Percentiles rank a stretch among this genome's conserved stretches.
Conservation (phyloP, 495 filamentous ascomycete species). For the Lophiostoma macrostomum region DNA sequence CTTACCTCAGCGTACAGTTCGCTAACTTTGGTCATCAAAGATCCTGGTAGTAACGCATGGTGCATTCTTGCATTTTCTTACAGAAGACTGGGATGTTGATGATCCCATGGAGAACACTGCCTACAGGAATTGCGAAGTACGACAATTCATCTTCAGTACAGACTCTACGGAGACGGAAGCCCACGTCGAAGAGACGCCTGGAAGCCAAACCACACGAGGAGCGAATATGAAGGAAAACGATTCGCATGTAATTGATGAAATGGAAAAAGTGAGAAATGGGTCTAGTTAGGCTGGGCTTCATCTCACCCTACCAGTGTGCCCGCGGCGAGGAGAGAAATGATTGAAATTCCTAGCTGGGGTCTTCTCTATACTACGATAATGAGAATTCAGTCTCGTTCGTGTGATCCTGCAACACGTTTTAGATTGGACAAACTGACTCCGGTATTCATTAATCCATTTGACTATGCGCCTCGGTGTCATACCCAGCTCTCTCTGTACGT, state of each 20-base stretch:
- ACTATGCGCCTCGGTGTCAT: too few relatives aligned
- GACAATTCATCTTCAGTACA: conserved; percentile 65
- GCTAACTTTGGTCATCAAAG: conserved; percentile 50
- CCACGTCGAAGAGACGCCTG: conserved; percentile 57
- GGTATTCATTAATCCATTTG: too few relatives aligned
- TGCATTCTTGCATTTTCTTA: conserved; percentile 71
- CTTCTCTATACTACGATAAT: too few relatives aligned
- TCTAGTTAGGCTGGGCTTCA: too few relatives aligned
- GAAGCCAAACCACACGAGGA: conserved; percentile 51
- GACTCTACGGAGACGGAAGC: conserved; percentile 49
- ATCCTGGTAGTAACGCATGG: conserved; percentile 76
- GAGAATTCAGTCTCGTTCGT: too few relatives aligned
- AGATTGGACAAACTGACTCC: too few relatives aligned
- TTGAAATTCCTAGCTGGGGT: too few relatives aligned
- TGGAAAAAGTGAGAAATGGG: too few relatives aligned
- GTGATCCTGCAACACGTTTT: too few relatives aligned
- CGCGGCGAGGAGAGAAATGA: too few relatives aligned
- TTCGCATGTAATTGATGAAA: conserved; percentile 7
- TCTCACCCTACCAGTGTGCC: too few relatives aligned
- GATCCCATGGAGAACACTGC: conserved; percentile 58
- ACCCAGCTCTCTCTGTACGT: too few relatives aligned
- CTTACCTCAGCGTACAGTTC: background rate
- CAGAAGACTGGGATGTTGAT: conserved; percentile 71
- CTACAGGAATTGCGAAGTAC: conserved; percentile 80
- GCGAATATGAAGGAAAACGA: conserved; percentile 5